phyloP scores from a whole-genome alignment of 495 filamentous ascomycete genomes.

The Penicillium parvum region DNA sequence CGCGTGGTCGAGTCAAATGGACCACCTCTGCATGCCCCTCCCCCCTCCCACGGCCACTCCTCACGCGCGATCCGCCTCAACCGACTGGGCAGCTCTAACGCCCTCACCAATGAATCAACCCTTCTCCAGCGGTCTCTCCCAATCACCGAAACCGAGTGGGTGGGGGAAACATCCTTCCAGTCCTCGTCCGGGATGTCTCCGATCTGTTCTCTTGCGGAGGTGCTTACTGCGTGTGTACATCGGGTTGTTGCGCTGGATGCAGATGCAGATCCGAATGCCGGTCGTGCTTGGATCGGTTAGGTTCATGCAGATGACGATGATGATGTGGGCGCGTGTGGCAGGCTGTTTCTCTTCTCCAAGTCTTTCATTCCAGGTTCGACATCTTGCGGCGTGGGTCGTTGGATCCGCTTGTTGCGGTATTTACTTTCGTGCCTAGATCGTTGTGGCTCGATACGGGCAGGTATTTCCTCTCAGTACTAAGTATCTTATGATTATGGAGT shows the following conservation, averaged over 20 bases:
- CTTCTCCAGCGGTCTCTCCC: background rate
- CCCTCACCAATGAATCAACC: conserved; percentile 10
- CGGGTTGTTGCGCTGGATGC: too few species aligned
- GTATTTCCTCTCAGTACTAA: background rate
- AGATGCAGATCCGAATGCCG: conserved; percentile 14
- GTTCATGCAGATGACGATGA: conserved; percentile 14
- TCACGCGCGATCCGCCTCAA: conserved; percentile 26
- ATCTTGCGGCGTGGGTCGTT: background rate
- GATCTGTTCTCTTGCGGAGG: conserved; percentile 16
- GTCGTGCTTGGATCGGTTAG: conserved; percentile 10
- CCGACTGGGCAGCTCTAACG: conserved; percentile 12
- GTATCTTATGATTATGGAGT: conserved; percentile 7
- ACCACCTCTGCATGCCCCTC: conserved; percentile 6
- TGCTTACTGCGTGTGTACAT: background rate
- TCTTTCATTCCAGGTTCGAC: background rate
- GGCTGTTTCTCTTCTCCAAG: background rate
- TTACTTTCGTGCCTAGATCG: background rate
- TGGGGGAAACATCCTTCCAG: too few species aligned
- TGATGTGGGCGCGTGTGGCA: conserved; percentile 8
- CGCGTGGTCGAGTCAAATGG: conserved; percentile 29
- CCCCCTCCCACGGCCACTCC: conserved; percentile 8
- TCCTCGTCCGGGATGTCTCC: background rate
- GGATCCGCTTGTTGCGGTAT: conserved; percentile 6
- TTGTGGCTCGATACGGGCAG: conserved; percentile 5
- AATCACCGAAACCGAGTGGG: background rate